Evolutionary conservation across 345 rosid species (phyloP), one percentile per base, ranked within the genome.

Genomic region (Ceriops tagal): DNA sequence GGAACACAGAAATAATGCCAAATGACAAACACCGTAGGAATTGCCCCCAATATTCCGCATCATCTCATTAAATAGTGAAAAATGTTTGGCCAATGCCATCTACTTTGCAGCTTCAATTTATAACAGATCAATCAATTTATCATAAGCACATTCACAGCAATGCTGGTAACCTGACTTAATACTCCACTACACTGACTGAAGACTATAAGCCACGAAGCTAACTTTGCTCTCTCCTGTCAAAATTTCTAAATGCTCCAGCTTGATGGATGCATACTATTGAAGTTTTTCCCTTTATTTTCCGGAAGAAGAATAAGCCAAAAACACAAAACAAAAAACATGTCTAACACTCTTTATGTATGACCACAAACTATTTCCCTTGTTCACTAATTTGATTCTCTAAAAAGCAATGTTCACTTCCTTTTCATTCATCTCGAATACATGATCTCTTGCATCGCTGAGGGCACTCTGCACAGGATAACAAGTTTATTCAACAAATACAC

Each of bases 371-470:
- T 53, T 15, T 64, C 16, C 55, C 57, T 24, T 62, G 66, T 53
- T 47, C 27, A 28, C 35, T 47, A 19, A 55, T 58, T 37, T 62
- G 64, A 31, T 20, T 72, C 72, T 59, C 84, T 84, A 93, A 86
- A 91, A 93, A 76, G 88, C 84, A 63, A 93, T 91, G 73, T 77
- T 84, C 76, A 93, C 86, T 86, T 91, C 97, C 75, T 86, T 89
- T 72, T 91, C 97, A 70, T 79, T 91, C 98, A 93, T 91, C 88
- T 93, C 97, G 58, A 71, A 86, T 61, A 93, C 98, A 75, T 91
- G 97, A 75, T 93, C 98, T 78, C 83, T 87, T 64, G 97, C 98
- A 70, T 91, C 97, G 31, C 83, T 74, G 15, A 93, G 88, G 6
- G 97, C 96, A 77, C 95, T 87, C 97, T 93, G 90, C 84, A 80